Conservation (phyloP, 2,329 filamentous ascomycete genomes). For the Pseudocercospora vitis region DNA sequence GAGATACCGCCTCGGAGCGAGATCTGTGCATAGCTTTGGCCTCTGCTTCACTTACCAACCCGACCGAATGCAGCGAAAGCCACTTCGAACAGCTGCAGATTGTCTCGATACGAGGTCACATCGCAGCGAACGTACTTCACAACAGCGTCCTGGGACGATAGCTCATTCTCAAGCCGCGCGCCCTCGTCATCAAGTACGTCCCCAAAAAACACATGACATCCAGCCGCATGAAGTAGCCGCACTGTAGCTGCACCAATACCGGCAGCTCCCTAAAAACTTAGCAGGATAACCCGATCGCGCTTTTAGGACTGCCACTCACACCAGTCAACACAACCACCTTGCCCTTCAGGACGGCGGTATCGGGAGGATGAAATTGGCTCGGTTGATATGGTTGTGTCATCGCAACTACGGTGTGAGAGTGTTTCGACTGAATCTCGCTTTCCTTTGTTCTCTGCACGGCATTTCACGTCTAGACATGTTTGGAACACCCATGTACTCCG, state of each 20-base stretch:
- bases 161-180: constrained; percentile 34
- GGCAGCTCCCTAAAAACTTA: constrained; percentile 42
- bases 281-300: background rate
- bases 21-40: no score
- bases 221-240: constrained; percentile 40
- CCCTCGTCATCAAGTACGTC: constrained; percentile 43
- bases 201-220: constrained; percentile 49
- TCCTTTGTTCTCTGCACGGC: background rate
- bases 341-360: constrained; percentile 23
- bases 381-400: constrained; percentile 11
- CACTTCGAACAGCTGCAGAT: constrained; percentile 49
- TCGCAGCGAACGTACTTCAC: constrained; percentile 46
- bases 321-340: constrained; percentile 38
- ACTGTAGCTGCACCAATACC: constrained; percentile 48
- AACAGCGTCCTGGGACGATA: constrained; percentile 24
- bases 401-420: background rate
- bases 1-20: no score
- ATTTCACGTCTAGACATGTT: background rate
- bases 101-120: constrained; percentile 48
- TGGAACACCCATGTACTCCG: no score
- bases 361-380: constrained; percentile 27
- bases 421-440: background rate
- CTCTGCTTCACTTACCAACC: no score
- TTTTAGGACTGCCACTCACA: constrained; percentile 30
- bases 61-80: constrained; percentile 47